Percentiles rank a stretch among this genome's conserved stretches.
These are phyloP conservation scores for Toxoplasma gondii DNA, from an alignment of 169 alveolate genomes.

Conservation along the genomic window DNA sequence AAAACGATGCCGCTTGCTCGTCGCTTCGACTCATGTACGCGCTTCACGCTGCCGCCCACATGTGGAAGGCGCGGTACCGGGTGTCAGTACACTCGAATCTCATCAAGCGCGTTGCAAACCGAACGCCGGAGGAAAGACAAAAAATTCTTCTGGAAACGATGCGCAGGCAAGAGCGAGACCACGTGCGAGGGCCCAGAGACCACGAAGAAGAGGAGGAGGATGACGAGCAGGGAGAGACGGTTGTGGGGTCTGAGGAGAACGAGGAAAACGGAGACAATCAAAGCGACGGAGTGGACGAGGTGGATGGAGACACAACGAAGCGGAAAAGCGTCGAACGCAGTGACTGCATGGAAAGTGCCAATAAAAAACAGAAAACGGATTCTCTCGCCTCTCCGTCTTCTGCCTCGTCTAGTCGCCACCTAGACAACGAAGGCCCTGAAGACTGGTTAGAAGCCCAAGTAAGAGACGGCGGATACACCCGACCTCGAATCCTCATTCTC, in stretches of 20 bases:
- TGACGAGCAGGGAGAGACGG: background rate
- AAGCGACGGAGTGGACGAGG: background rate
- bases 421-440: background rate
- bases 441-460: slow-evolving; percentile 1
- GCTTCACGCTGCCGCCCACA: slow-evolving; percentile 42
- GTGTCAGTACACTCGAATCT: background rate
- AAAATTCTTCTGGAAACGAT: background rate
- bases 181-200: background rate
- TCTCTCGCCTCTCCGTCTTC: background rate
- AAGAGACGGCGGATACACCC: slow-evolving; percentile 85
- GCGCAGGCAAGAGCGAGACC: background rate
- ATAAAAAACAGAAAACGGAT: background rate
- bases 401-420: background rate
- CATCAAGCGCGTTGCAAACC: background rate
- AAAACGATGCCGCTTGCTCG: background rate
- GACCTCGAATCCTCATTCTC: slow-evolving; percentile 83
- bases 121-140: background rate
- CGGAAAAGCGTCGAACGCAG: background rate
- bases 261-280: background rate
- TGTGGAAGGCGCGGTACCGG: slow-evolving; percentile 41
- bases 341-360: background rate
- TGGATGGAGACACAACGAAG: background rate
- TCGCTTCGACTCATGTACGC: slow-evolving; percentile 24
- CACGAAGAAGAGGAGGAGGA: background rate
- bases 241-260: background rate